Conservation (phyloP, 2,329 filamentous ascomycete species). For the Penicillium sp. region DNA sequence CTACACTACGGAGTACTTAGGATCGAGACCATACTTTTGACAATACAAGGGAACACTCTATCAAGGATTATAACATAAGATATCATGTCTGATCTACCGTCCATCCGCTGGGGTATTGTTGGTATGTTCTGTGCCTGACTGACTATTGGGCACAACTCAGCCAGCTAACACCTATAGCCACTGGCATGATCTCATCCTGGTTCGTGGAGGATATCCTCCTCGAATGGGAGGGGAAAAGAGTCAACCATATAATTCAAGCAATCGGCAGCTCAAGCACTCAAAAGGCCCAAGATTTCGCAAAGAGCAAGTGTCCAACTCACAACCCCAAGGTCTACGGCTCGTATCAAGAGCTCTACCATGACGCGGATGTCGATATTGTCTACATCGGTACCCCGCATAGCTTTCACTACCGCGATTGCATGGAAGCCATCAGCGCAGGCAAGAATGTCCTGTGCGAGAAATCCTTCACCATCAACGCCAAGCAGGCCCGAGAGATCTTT, state of each 20-base stretch:
- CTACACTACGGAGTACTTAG: not conserved
- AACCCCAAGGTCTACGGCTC: conserved; percentile 3
- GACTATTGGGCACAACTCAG: not conserved
- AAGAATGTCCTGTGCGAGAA: conserved; percentile 36
- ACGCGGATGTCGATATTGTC: conserved; percentile 48
- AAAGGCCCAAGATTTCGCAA: conserved; percentile 1
- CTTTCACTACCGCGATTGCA: conserved; percentile 49
- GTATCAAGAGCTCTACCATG: conserved; percentile 13
- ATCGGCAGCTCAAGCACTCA: not conserved
- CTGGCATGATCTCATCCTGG: conserved; percentile 1
- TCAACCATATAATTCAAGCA: conserved; percentile 1
- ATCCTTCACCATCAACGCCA: conserved; percentile 29
- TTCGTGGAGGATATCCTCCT: not conserved
- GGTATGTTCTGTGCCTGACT: not conserved
- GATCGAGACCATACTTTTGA: too few relatives aligned
- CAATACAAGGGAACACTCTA: too few relatives aligned
- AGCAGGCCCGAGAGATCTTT: conserved; percentile 49
- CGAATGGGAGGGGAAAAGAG: not conserved
- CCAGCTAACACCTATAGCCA: conserved; percentile 1
- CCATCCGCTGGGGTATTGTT: not conserved
- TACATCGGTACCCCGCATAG: conserved; percentile 52
- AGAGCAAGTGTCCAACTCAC: not conserved
- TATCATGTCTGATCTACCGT: not conserved
- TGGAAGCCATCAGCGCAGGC: conserved; percentile 31
- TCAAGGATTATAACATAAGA: too few relatives aligned